Conservation (phyloP, 805 yeast species). For the Saturnispora gosingensis region DNA sequence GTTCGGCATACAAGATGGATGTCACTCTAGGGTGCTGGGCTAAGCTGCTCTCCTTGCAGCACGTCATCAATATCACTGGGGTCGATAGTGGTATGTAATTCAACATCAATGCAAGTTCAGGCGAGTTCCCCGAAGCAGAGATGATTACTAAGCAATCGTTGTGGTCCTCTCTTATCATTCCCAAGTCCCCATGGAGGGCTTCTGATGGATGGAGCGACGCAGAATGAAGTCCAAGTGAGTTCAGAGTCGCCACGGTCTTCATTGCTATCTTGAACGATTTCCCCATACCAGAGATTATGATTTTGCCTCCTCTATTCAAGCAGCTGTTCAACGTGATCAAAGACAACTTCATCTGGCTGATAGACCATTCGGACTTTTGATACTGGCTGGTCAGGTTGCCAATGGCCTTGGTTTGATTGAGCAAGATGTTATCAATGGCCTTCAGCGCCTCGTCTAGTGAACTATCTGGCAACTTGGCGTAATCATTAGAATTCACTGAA, state of each 20-base stretch:
- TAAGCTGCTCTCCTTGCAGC: conserved; percentile 47
- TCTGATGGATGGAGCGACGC: conserved; percentile 72
- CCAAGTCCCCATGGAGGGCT: conserved; percentile 87
- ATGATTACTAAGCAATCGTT: conserved; percentile 55
- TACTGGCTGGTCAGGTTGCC: conserved; percentile 37
- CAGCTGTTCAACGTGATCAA: conserved; percentile 35
- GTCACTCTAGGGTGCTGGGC: conserved; percentile 41
- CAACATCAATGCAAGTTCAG: conserved; percentile 53
- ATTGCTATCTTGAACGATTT: conserved; percentile 72
- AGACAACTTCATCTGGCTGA: conserved; percentile 34
- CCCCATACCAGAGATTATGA: conserved; percentile 77
- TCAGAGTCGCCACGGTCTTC: conserved; percentile 73
- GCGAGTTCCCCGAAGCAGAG: conserved; percentile 76
- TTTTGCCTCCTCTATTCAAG: conserved; percentile 48
- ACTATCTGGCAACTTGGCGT: conserved; percentile 13
- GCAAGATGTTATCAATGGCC: conserved; percentile 33
- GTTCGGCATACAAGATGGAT: conserved; percentile 50
- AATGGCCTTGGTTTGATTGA: conserved; percentile 40
- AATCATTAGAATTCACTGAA: conserved; percentile 15
- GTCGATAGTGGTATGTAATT: conserved; percentile 47
- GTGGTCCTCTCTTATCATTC: conserved; percentile 46
- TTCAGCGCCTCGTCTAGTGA: conserved; percentile 19
- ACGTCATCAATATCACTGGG: conserved; percentile 56
- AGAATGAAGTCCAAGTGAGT: conserved; percentile 66
- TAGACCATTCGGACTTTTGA: conserved; percentile 36